phyloP scores from a whole-genome alignment of 306 rosid species.

The Acmispon strigosus region DNA sequence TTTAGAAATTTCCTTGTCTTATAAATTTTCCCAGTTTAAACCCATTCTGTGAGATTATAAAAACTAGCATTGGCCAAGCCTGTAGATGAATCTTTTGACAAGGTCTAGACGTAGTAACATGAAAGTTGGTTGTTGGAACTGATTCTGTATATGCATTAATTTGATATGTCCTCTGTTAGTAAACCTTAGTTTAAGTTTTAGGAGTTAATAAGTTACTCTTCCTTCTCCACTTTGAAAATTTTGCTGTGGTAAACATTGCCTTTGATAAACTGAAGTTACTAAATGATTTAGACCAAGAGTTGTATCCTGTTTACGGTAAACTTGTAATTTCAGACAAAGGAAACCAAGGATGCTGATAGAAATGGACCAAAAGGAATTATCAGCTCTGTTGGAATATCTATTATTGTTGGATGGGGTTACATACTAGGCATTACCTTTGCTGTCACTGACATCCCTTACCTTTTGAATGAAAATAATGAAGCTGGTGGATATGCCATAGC shows the following conservation, averaged over 20 bases:
- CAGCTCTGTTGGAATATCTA: too few relatives aligned
- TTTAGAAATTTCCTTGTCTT: neutral
- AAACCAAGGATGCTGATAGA: too few relatives aligned
- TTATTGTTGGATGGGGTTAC: too few relatives aligned
- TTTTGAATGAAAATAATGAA: too few relatives aligned
- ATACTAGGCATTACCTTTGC: too few relatives aligned
- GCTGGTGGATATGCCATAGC: slow-evolving; percentile 98
- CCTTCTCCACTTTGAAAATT: neutral
- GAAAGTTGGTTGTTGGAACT: too few relatives aligned
- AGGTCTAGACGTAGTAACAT: neutral
- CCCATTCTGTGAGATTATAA: neutral
- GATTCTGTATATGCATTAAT: neutral
- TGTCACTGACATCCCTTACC: too few relatives aligned
- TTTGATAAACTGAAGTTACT: slow-evolving; percentile 5
- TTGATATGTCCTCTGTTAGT: neutral
- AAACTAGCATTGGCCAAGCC: neutral
- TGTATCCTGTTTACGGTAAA: slow-evolving; percentile 9
- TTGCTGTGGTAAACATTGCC: neutral
- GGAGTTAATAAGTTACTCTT: neutral
- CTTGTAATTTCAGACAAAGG: too few relatives aligned
- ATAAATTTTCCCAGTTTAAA: neutral
- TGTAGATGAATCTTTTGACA: neutral
- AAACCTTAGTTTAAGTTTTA: neutral
- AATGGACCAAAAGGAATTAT: too few relatives aligned
- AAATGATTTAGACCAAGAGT: slow-evolving; percentile 17